A percentile compares a stretch with the other conserved stretches of the same genome.
Conservation (phyloP, 345 rosid genomes). For the Gossypium anomalum region DNA sequence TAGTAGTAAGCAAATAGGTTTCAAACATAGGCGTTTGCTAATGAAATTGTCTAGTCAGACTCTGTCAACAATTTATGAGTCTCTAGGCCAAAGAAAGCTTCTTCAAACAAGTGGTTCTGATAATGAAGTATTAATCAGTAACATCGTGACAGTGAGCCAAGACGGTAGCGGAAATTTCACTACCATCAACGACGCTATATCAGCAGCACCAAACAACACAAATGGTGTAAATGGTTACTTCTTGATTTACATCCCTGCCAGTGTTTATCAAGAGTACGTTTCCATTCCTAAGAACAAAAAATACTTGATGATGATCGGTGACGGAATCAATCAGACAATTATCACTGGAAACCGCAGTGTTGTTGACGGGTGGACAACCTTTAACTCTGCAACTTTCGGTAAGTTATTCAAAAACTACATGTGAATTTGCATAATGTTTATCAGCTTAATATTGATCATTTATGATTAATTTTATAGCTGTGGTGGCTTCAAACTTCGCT, state of each 20-base stretch:
- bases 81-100: conserved; percentile 52
- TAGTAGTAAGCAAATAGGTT: conserved; percentile 26
- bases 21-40: conserved; percentile 48
- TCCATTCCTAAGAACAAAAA: conserved; percentile 61
- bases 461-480: not conserved
- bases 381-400: conserved; percentile 87
- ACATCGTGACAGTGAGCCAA: conserved; percentile 57
- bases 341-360: conserved; percentile 79
- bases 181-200: conserved; percentile 61
- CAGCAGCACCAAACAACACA: conserved; percentile 70
- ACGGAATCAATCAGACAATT: conserved; percentile 76
- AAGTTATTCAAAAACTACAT: not conserved
- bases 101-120: conserved; percentile 25
- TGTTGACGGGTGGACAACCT: conserved; percentile 89
- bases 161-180: conserved; percentile 72
- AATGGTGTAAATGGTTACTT: conserved; percentile 53
- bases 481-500: not conserved
- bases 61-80: conserved; percentile 46
- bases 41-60: conserved; percentile 48
- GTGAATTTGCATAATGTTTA: not conserved
- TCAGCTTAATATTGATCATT: not conserved
- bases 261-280: conserved; percentile 73
- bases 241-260: conserved; percentile 61
- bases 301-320: conserved; percentile 82
- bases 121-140: conserved; percentile 37